Evolutionary conservation across 306 rosid genomes (phyloP), one percentile per base, ranked within the genome.

Genomic region (Begonia fuchsioides): DNA sequence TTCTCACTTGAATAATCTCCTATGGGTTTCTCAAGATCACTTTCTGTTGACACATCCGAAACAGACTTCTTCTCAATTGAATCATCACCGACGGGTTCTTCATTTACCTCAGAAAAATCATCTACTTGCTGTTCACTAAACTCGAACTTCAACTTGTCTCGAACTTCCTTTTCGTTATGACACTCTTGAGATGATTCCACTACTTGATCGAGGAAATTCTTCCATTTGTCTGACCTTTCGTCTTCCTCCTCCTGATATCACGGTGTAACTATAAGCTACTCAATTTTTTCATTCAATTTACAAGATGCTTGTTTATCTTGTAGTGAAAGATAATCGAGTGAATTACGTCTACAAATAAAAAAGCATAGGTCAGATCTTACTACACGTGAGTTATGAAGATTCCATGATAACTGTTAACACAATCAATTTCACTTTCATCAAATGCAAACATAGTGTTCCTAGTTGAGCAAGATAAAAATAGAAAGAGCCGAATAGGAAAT

Each of bases 231-330:
- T 41, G 81, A 70, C 66, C 94, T 79, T 68, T 90, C 98, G 14
- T 47, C 74, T 65, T 90, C 98, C 76, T 90, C 98, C 74, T 85
- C 78, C 98, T 85, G 73, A 55, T 54, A 69, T 17, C 75, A 64
- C 43, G 18, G 71, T 39, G 52, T 50, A 52, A 57, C 50, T 45
- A 50, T 41, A 55, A 70, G 52, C 56, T 38, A 49, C 41, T 35
- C 19, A 38, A 8, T 20, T 47, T 15, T 13, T 12, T 13, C 32
- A 55, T 26, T 26, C 35, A 26, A 26, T 26, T 26, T 26, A 26
- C 7, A 26, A 26, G 35, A 26, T 26, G 7, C 35, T 26, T 26
- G 35, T 26, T 26, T 26, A 26, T 26, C 35, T 26, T 26, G 35
- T 26, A 2, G 35, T 2, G 35, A 26, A 2, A 19, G 2, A 26